Conservation (phyloP, 2,329 filamentous ascomycete genomes). For the Cadophora gregata region DNA sequence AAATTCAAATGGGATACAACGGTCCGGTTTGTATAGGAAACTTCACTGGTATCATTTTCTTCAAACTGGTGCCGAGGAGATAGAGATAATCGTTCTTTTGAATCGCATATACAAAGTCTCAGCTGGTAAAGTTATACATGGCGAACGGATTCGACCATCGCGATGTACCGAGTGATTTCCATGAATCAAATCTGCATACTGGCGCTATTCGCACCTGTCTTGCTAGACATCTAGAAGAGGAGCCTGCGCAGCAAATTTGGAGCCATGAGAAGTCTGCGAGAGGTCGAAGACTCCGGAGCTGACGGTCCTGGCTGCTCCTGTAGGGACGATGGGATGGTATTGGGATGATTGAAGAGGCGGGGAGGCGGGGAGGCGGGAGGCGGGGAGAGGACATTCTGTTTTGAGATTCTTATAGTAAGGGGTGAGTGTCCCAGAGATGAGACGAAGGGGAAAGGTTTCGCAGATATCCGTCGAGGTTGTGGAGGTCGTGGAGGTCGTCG, state of each 20-base stretch:
- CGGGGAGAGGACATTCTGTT: too few species aligned
- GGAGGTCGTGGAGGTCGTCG: conserved; percentile 48
- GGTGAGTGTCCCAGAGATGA: not conserved
- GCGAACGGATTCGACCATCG: conserved; percentile 54
- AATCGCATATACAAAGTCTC: not conserved
- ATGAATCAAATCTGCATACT: conserved; percentile 50
- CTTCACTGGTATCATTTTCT: not conserved
- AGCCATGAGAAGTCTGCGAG: conserved; percentile 31
- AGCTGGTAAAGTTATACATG: conserved; percentile 51
- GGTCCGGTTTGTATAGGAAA: not conserved
- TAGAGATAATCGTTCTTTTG: too few species aligned
- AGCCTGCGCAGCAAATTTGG: not conserved
- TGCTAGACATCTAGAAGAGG: not conserved
- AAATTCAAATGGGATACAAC: not conserved
- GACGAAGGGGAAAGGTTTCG: not conserved
- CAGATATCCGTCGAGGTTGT: too few species aligned
- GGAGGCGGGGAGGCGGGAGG: not conserved
- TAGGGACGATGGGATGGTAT: conserved; percentile 49
- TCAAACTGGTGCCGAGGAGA: not conserved
- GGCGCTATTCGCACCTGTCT: conserved; percentile 42
- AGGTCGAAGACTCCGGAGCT: conserved; percentile 46
- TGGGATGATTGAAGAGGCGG: conserved; percentile 27
- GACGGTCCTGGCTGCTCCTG: conserved; percentile 48
- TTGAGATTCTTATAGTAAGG: not conserved
- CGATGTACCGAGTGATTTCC: conserved; percentile 48